Conservation (phyloP, 2,329 filamentous ascomycete genomes). For the Pseudocercospora cruenta region DNA sequence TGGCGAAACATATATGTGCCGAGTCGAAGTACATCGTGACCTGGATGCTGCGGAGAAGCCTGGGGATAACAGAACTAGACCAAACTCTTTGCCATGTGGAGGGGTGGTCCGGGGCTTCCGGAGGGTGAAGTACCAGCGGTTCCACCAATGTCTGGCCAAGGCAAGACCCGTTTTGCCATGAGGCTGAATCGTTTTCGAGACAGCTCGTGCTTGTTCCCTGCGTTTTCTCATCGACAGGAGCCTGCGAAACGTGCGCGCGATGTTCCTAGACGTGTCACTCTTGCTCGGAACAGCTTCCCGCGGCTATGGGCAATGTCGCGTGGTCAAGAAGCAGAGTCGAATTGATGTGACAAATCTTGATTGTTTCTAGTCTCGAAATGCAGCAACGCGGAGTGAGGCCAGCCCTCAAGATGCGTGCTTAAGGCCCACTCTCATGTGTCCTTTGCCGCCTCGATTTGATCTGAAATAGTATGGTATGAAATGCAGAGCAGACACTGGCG, state of each 20-base stretch:
- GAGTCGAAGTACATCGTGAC: conserved; percentile 1
- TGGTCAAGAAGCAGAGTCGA: not conserved
- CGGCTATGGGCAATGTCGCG: not conserved
- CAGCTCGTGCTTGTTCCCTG: not conserved
- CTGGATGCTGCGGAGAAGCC: not conserved
- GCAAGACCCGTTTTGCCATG: not conserved
- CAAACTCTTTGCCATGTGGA: conserved; percentile 6
- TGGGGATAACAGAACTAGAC: not conserved
- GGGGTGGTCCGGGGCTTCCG: not conserved
- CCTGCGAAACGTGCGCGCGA: not conserved
- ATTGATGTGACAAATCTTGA: not conserved
- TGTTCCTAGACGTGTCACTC: not conserved
- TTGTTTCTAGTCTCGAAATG: not conserved
- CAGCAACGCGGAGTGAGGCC: too few relatives aligned
- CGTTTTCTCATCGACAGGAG: too few relatives aligned
- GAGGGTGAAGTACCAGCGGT: not conserved
- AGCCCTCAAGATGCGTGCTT: not conserved
- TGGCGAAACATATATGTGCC: conserved; percentile 1
- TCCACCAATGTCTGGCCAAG: conserved; percentile 6
- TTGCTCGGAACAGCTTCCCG: not conserved
- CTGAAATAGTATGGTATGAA: conserved; percentile 62
- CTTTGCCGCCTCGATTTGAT: conserved; percentile 58
- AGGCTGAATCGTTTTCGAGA: not conserved
- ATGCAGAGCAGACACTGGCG: conserved; percentile 40
- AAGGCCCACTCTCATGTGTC: conserved; percentile 56